Evolutionary conservation across 2,329 filamentous ascomycete genomes (phyloP), one percentile per base, ranked within the genome.

Genomic region (Pseudovirgaria hyperparasitica): DNA sequence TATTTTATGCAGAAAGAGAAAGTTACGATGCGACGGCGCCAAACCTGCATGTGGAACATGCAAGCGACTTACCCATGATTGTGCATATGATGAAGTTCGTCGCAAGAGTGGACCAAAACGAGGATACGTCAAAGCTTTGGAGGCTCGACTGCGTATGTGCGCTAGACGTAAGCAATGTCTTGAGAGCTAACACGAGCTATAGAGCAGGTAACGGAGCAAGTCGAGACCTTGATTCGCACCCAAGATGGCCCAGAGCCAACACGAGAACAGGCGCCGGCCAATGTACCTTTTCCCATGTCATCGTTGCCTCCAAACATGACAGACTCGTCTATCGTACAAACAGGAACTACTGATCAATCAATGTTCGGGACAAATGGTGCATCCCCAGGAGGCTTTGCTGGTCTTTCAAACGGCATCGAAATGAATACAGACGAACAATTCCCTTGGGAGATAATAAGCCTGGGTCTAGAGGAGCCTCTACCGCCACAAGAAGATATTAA

Each of bases 31-130:
- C 55, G 86, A 94, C 51, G 85, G 85, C 19, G 62, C 70, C 28
- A 76, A 80, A 37, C 86, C 86, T 13, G 82, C 79, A 40, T 93
- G 86, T 50, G 84, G 79, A 43, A 93, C 85, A 15, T 94, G 86
- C 54, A 75, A 80, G 17, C 68, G 86, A n/a, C 62, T 93, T 26
- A 76, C 81, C 22, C 86, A 94, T 54, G 71, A 77, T 29, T 93
- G 86, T 58, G 76, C 80, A 34, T 93, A 93, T 49, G 85, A 93
- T 48, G 85, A 93, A 59, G 78, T 87, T 42, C 72, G 86, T 50
- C 82, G 84, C 58, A 93, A 93, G 70, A 92, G 85, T 52, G 86
- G 86, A 3, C 86, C 86, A 3, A 93, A 93, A 62, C 70, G 86
- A 49, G 86, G 86, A 42, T 93, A 94, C 50, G 86, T 93, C 35